Evolutionary conservation across 2,329 filamentous ascomycete species (phyloP).

Genomic region (Pseudogymnoascus sp.): DNA sequence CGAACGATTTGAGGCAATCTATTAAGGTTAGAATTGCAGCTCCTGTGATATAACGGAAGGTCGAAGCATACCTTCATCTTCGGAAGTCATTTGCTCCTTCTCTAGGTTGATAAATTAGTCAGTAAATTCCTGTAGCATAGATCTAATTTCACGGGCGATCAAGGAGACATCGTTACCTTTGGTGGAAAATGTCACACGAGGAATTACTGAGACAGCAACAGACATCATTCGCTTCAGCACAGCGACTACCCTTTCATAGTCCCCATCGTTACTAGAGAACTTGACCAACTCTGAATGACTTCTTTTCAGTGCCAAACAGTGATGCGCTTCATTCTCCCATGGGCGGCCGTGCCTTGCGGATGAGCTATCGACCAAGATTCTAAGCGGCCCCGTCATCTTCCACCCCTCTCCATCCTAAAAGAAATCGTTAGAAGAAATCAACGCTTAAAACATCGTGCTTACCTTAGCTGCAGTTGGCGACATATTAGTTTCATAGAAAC

Average conservation of each 20-base stretch:
- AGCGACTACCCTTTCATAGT: not conserved
- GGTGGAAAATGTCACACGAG: too few species aligned
- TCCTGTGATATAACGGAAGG: too few species aligned
- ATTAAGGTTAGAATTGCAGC: too few species aligned
- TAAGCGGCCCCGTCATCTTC: not conserved
- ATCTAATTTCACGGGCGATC: too few species aligned
- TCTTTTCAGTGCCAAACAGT: not conserved
- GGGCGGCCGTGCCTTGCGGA: conserved; percentile 3
- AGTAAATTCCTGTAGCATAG: too few species aligned
- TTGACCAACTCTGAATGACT: conserved; percentile 7
- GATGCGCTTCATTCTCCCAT: not conserved
- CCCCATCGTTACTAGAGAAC: not conserved
- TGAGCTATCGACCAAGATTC: not conserved
- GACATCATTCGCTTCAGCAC: too few species aligned
- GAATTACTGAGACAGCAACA: too few species aligned
- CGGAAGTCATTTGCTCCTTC: too few species aligned
- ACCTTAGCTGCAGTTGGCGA: conserved; percentile 20
- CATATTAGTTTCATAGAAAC: conserved; percentile 23
- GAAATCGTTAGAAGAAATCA: not conserved
- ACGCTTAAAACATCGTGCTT: not conserved
- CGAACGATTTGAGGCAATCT: conserved; percentile 27
- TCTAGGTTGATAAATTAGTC: too few species aligned
- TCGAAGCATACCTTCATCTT: too few species aligned
- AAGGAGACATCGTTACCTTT: too few species aligned
- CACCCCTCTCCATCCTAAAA: not conserved